Percentiles rank a stretch among this genome's conserved stretches.
Conservation (phyloP, 1,284 basidiomycete genomes). For the Schizopora paradoxa region DNA sequence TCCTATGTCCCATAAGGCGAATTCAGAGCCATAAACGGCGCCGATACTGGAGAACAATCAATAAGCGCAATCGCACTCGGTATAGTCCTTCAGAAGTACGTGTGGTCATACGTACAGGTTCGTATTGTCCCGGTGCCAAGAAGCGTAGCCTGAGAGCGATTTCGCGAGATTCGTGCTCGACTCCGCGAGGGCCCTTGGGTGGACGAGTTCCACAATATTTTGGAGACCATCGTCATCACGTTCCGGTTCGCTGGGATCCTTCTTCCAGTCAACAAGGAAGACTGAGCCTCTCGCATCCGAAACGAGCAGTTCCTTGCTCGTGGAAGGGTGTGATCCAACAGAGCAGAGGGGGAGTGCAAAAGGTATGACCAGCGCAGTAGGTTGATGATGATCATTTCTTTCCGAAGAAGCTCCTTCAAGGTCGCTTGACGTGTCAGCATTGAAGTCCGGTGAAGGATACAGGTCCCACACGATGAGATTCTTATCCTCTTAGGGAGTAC, state of each 20-base stretch:
- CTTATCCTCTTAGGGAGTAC: conserved; percentile 53
- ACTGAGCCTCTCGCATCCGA: conserved; percentile 67
- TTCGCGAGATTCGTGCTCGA: conserved; percentile 41
- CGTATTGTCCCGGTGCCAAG: conserved; percentile 61
- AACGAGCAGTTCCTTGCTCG: conserved; percentile 71
- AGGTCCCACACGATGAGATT: conserved; percentile 83
- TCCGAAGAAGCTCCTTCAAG: conserved; percentile 26
- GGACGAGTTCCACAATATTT: conserved; percentile 63
- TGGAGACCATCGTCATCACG: conserved; percentile 52
- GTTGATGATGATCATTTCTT: no score
- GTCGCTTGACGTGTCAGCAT: conserved; percentile 25
- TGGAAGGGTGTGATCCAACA: conserved; percentile 64
- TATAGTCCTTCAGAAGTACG: not conserved
- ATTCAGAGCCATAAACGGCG: conserved; percentile 61
- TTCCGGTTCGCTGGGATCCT: conserved; percentile 53
- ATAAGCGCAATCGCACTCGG: conserved; percentile 2
- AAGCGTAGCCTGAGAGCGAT: conserved; percentile 51
- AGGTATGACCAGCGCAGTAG: conserved; percentile 67
- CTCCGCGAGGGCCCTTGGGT: conserved; percentile 56
- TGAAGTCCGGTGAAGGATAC: conserved; percentile 44
- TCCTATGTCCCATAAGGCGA: conserved; percentile 70
- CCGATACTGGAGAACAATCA: conserved; percentile 48
- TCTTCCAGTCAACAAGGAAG: conserved; percentile 73
- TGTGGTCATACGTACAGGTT: conserved; percentile 51
- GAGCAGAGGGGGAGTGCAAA: conserved; percentile 65